These are phyloP conservation scores for Arthroderma sp. DNA, from an alignment of 2,329 filamentous ascomycete genomes.

Conservation along the genomic window DNA sequence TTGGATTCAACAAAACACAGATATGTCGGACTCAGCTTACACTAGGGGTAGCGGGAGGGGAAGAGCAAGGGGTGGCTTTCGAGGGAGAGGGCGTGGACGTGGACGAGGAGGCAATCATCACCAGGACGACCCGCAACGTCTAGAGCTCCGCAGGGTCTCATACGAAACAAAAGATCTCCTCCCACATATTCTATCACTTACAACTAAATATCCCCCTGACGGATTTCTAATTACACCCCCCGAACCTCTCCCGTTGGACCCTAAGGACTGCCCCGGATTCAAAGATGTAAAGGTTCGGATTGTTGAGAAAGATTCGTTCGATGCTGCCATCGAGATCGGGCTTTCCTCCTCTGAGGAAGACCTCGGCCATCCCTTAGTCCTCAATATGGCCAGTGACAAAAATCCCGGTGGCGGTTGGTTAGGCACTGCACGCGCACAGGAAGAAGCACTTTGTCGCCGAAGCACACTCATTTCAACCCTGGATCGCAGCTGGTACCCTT, in stretches of 20 bases:
- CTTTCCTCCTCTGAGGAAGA: background rate
- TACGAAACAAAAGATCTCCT: background rate
- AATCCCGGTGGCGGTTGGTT: conserved; percentile 4
- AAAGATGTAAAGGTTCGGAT: background rate
- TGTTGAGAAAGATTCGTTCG: background rate
- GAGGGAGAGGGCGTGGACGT: background rate
- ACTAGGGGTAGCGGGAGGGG: background rate
- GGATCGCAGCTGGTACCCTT: conserved; percentile 5
- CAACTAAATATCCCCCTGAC: background rate
- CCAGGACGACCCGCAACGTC: background rate
- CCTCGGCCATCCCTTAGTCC: background rate
- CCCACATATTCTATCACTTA: background rate
- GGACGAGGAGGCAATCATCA: background rate
- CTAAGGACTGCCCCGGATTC: background rate
- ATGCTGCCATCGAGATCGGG: background rate
- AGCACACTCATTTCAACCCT: conserved; percentile 6
- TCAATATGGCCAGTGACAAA: conserved; percentile 6
- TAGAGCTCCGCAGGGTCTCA: background rate
- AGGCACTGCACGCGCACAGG: conserved; percentile 4
- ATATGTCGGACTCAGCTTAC: too few relatives aligned
- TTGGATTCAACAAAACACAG: too few relatives aligned
- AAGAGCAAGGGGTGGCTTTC: background rate
- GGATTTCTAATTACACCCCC: background rate
- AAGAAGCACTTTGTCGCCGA: conserved; percentile 6
- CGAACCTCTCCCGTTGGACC: background rate